phyloP scores from a whole-genome alignment of 225 moss, liverwort and hornwort species.

The Antitrichia curtipendula region DNA sequence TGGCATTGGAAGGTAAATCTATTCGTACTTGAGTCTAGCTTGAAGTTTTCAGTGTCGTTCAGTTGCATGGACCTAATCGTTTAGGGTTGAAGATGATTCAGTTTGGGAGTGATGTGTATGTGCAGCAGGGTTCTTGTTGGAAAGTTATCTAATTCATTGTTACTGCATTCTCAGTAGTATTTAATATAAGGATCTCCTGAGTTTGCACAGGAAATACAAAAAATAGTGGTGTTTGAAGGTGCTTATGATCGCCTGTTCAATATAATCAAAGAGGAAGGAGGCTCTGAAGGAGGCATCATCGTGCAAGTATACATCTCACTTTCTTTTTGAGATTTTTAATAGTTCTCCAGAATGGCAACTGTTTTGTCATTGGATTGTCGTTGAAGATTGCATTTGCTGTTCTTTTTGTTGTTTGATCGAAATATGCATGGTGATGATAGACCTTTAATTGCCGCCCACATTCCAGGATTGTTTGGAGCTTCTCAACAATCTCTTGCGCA shows the following conservation, averaged over 20 bases:
- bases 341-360: not conserved
- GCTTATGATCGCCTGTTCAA: slow-evolving; percentile 87
- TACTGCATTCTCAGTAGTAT: not conserved
- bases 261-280: slow-evolving; percentile 90
- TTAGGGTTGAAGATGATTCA: not conserved
- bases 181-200: not conserved
- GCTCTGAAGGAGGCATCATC: slow-evolving; percentile 92
- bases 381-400: not conserved
- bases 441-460: not conserved
- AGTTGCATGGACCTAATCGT: not conserved
- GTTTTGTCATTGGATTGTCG: not conserved
- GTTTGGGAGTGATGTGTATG: not conserved
- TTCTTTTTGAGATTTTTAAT: not conserved
- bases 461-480: slow-evolving; percentile 97
- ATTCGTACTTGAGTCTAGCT: not conserved
- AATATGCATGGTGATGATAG: not conserved
- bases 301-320: slow-evolving; percentile 62
- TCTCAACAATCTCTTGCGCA: slow-evolving; percentile 89
- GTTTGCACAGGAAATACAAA: slow-evolving; percentile 82
- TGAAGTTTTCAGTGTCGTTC: not conserved
- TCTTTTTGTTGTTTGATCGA: not conserved
- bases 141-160: not conserved
- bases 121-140: not conserved
- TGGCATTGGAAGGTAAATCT: not conserved
- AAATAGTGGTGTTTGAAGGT: slow-evolving; percentile 99